Conservation (phyloP, 164 flowering plant species). For the Brasenia schreberi region DNA sequence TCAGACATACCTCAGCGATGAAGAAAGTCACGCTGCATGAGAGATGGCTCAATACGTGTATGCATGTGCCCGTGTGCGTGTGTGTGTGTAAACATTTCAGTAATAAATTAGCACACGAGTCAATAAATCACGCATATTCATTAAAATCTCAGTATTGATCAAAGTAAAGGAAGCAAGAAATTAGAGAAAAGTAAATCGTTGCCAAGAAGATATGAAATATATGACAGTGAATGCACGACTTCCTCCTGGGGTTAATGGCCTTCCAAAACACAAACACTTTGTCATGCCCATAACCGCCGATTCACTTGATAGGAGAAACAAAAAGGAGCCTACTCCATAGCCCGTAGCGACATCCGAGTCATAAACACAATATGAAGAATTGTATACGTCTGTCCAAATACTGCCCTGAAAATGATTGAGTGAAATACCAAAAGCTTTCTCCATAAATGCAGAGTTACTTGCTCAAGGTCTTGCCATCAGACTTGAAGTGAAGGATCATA, state of each 20-base stretch:
- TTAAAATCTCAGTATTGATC: too few relatives aligned
- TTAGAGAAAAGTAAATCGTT: background rate
- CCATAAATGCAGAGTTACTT: background rate
- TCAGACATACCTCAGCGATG: constrained; percentile 72
- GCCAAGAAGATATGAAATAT: constrained; percentile 85
- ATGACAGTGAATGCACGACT: constrained; percentile 93
- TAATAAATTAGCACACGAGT: too few relatives aligned
- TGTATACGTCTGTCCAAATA: constrained; percentile 21
- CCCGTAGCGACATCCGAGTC: constrained; percentile 94
- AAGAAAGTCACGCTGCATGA: constrained; percentile 62
- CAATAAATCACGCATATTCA: too few relatives aligned
- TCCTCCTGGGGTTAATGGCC: constrained; percentile 79
- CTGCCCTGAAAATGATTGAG: constrained; percentile 35
- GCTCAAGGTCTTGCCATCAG: too few relatives aligned
- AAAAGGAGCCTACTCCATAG: constrained; percentile 88
- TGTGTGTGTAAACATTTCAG: too few relatives aligned
- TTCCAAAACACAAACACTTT: constrained; percentile 94
- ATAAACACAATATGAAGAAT: constrained; percentile 77
- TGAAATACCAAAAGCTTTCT: background rate
- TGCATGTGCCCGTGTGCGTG: too few relatives aligned
- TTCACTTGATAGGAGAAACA: constrained; percentile 83
- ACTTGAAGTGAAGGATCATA: too few relatives aligned
- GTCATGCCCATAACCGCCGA: constrained; percentile 90
- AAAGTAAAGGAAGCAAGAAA: background rate
- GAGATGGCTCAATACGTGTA: background rate